A percentile compares a stretch with the other conserved stretches of the same genome.
phyloP scores from a whole-genome alignment of 2,329 filamentous ascomycete genomes.

The Venturia carpophila region DNA sequence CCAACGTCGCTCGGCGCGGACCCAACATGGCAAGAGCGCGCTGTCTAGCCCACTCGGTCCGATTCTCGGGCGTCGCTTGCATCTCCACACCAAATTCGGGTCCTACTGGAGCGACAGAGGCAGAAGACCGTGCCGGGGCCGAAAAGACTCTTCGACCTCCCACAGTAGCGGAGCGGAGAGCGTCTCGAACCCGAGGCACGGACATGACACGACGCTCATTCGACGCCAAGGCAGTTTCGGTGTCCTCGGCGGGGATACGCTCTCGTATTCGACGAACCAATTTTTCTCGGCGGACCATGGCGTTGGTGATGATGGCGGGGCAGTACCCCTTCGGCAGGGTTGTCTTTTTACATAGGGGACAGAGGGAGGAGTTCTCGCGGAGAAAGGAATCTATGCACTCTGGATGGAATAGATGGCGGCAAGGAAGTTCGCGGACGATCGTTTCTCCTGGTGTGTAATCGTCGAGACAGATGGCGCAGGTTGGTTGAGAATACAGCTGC shows the following conservation, averaged over 20 bases:
- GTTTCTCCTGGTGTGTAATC: slow-evolving; percentile 63
- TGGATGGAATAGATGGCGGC: slow-evolving; percentile 87
- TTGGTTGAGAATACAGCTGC: slow-evolving; percentile 59
- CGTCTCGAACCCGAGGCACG: background rate
- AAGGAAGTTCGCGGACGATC: slow-evolving; percentile 76
- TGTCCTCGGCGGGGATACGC: background rate
- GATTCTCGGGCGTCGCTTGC: background rate
- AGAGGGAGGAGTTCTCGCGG: slow-evolving; percentile 69
- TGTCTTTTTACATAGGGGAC: slow-evolving; percentile 81
- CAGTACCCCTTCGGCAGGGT: slow-evolving; percentile 61
- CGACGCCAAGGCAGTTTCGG: background rate
- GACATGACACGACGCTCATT: background rate
- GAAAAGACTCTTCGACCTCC: slow-evolving; percentile 14
- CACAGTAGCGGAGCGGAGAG: background rate
- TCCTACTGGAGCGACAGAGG: background rate
- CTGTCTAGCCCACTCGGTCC: slow-evolving; percentile 17
- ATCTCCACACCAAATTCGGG: background rate
- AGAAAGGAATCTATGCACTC: slow-evolving; percentile 87
- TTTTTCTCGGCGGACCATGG: slow-evolving; percentile 76
- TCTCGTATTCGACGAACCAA: slow-evolving; percentile 49
- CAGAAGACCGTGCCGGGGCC: background rate
- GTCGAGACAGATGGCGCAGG: slow-evolving; percentile 84
- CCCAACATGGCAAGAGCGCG: slow-evolving; percentile 18
- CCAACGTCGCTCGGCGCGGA: background rate
- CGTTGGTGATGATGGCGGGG: slow-evolving; percentile 61